A percentile compares a stretch with the other conserved stretches of the same genome.
These are phyloP conservation scores for Pyrenopolyporus hunteri DNA, from an alignment of 495 filamentous ascomycete species.

Conservation along the genomic window DNA sequence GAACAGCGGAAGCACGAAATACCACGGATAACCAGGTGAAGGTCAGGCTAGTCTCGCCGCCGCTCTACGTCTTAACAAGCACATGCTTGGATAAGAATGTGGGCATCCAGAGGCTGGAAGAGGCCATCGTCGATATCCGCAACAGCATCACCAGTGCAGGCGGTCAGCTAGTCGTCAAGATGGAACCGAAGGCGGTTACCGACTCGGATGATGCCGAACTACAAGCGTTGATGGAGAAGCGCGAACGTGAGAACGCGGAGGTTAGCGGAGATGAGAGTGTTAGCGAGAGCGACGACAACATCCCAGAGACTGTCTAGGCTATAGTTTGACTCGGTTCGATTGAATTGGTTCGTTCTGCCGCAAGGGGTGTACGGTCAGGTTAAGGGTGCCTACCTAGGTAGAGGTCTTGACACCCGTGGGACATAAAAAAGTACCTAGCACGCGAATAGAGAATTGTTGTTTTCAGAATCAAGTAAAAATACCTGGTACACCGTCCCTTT, in stretches of 20 bases:
- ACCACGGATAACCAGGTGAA: slow-evolving; percentile 91
- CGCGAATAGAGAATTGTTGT: slow-evolving; percentile 33
- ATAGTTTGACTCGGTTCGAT: slow-evolving; percentile 5
- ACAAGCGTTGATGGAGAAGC: slow-evolving; percentile 98
- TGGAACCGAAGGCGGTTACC: slow-evolving; percentile 98
- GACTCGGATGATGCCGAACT: slow-evolving; percentile 97
- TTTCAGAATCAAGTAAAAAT: slow-evolving; percentile 23
- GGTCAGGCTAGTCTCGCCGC: slow-evolving; percentile 93
- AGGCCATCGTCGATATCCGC: slow-evolving; percentile 84
- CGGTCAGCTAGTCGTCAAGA: slow-evolving; percentile 84
- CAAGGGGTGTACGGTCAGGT: slow-evolving; percentile 29
- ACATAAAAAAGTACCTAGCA: slow-evolving; percentile 38
- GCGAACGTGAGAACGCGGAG: slow-evolving; percentile 95
- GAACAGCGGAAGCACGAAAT: slow-evolving; percentile 86
- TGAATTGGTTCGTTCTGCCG: slow-evolving; percentile 27
- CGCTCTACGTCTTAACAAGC: slow-evolving; percentile 87
- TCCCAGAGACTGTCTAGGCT: slow-evolving; percentile 54
- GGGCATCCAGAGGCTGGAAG: slow-evolving; percentile 82
- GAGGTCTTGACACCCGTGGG: slow-evolving; percentile 34
- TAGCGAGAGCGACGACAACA: slow-evolving; percentile 87
- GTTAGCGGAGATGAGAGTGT: slow-evolving; percentile 95
- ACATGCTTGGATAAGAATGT: slow-evolving; percentile 91
- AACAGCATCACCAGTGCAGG: slow-evolving; percentile 73
- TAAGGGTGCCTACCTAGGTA: slow-evolving; percentile 30
- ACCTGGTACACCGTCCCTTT: not conserved